phyloP scores from a whole-genome alignment of 2,329 filamentous ascomycete genomes.

The Epichloe typhina region DNA sequence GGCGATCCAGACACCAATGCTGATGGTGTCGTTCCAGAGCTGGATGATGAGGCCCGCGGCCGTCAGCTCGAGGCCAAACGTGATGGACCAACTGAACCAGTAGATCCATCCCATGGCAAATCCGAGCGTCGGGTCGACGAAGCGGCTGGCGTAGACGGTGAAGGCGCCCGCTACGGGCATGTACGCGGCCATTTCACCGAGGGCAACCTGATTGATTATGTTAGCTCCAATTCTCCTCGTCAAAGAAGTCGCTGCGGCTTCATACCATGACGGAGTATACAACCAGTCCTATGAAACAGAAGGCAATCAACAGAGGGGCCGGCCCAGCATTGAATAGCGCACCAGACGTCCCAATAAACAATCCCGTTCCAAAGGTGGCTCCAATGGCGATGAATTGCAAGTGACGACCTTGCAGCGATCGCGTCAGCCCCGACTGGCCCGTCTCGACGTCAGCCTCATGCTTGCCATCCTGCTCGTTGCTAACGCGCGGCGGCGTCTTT shows the following conservation, averaged over 20 bases:
- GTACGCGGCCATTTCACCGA: constrained; percentile 64
- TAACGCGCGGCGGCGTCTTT: constrained; percentile 1
- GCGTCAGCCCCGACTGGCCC: constrained; percentile 22
- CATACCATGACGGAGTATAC: constrained; percentile 61
- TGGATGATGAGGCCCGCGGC: constrained; percentile 63
- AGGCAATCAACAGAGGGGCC: constrained; percentile 53
- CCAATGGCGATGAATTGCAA: constrained; percentile 39
- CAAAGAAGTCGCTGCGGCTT: no score
- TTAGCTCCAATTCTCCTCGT: no score
- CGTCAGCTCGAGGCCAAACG: constrained; percentile 59
- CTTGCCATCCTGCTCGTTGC: constrained; percentile 1
- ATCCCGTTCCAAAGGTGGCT: constrained; percentile 58
- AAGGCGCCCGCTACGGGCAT: constrained; percentile 68
- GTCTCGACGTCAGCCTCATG: constrained; percentile 18
- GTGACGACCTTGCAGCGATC: constrained; percentile 26
- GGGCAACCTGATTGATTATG: constrained; percentile 16
- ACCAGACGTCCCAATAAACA: constrained; percentile 55
- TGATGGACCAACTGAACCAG: constrained; percentile 67
- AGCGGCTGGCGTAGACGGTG: constrained; percentile 61
- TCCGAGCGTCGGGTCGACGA: constrained; percentile 58
- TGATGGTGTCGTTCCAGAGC: constrained; percentile 53
- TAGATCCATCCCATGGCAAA: constrained; percentile 77
- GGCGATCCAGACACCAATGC: constrained; percentile 58
- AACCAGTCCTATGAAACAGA: constrained; percentile 55
- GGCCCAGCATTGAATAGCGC: constrained; percentile 52